Conservation (phyloP, 768 basidiomycete species). For the Infundibulicybe gibba region DNA sequence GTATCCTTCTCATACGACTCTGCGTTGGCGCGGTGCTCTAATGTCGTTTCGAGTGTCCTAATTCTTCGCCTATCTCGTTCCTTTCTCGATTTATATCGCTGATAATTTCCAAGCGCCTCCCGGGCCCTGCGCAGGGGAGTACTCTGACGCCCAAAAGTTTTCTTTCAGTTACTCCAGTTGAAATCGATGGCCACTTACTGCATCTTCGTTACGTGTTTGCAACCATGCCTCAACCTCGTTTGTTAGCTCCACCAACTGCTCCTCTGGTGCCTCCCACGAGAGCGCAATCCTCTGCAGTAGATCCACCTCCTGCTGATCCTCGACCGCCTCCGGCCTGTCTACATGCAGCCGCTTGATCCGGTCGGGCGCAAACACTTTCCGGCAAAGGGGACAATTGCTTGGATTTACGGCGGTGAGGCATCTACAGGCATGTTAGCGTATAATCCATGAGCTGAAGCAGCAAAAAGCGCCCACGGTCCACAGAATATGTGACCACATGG, state of each 20-base stretch:
- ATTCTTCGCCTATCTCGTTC: constrained; percentile 25
- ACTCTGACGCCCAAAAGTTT: constrained; percentile 10
- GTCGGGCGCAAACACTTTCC: constrained; percentile 53
- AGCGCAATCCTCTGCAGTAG: constrained; percentile 32
- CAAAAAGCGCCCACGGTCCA: constrained; percentile 40
- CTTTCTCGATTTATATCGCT: constrained; percentile 28
- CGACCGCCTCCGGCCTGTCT: constrained; percentile 34
- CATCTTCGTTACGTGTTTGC: constrained; percentile 29
- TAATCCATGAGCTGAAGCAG: neutral
- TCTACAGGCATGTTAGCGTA: constrained; percentile 24
- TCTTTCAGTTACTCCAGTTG: constrained; percentile 2
- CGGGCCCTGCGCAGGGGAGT: constrained; percentile 27
- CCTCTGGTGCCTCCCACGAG: constrained; percentile 36
- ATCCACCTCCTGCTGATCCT: constrained; percentile 30
- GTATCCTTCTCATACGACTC: constrained; percentile 28
- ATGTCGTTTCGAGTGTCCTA: constrained; percentile 25
- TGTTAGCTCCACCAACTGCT: constrained; percentile 31
- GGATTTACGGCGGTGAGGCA: constrained; percentile 52
- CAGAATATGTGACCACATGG: constrained; percentile 77
- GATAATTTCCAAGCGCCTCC: constrained; percentile 33
- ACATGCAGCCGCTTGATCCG: constrained; percentile 68
- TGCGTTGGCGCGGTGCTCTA: constrained; percentile 21
- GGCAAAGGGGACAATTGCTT: constrained; percentile 62
- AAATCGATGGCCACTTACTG: constrained; percentile 25
- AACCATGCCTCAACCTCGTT: constrained; percentile 53